phyloP scores from a whole-genome alignment of 2,329 filamentous ascomycete species.

The Aspergillus unguis region DNA sequence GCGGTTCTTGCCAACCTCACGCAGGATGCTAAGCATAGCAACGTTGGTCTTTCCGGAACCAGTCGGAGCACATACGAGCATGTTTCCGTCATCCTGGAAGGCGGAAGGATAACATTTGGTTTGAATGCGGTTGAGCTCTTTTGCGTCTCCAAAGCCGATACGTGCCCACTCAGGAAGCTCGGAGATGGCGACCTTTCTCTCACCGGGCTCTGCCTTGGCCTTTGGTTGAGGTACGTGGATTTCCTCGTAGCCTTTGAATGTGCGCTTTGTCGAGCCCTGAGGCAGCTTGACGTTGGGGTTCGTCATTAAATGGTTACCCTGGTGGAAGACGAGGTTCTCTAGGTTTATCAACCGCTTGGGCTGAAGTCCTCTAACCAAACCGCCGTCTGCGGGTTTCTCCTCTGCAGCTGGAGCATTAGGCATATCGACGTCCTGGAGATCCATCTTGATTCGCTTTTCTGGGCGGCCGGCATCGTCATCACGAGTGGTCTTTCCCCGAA shows the following conservation, averaged over 20 bases:
- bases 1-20: slow-evolving; percentile 93
- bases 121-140: slow-evolving; percentile 91
- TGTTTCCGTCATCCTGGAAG: slow-evolving; percentile 91
- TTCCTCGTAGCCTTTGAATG: slow-evolving; percentile 97
- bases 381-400: slow-evolving; percentile 61
- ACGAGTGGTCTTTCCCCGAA: slow-evolving; percentile 65
- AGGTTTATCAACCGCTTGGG: slow-evolving; percentile 87
- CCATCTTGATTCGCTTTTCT: slow-evolving; percentile 79
- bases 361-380: slow-evolving; percentile 76
- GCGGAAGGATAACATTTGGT: slow-evolving; percentile 88
- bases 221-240: slow-evolving; percentile 95
- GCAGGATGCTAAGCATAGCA: slow-evolving; percentile 92
- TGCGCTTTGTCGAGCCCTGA: slow-evolving; percentile 89
- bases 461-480: slow-evolving; percentile 57
- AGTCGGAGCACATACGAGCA: slow-evolving; percentile 96
- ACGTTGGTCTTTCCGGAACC: slow-evolving; percentile 99
- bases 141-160: slow-evolving; percentile 77
- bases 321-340: slow-evolving; percentile 94
- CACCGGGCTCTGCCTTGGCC: slow-evolving; percentile 74
- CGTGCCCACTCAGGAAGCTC: slow-evolving; percentile 92
- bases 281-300: slow-evolving; percentile 92
- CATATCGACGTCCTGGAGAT: slow-evolving; percentile 82
- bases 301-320: slow-evolving; percentile 99
- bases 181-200: slow-evolving; percentile 76
- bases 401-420: slow-evolving; percentile 55